A percentile compares a stretch with the other conserved stretches of the same genome.
These are phyloP conservation scores for Coleophoma crateriformis DNA, from an alignment of 2,329 filamentous ascomycete genomes.

Conservation along the genomic window DNA sequence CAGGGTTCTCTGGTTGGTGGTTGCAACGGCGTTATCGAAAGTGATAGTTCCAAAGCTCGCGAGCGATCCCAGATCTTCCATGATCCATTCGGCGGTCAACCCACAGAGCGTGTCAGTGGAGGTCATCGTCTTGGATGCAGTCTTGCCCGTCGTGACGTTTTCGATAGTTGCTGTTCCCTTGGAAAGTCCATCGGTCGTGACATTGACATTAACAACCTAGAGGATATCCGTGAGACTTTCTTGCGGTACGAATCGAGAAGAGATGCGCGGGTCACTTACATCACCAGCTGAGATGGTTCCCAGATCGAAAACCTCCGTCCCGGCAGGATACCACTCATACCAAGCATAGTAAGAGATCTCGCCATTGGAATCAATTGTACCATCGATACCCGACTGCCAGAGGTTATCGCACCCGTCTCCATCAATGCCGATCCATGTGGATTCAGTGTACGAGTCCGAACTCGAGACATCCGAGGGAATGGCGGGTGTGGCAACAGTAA, in stretches of 20 bases:
- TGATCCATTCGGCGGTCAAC: not conserved
- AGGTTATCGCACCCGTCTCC: not conserved
- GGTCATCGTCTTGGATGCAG: not conserved
- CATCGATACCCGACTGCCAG: not conserved
- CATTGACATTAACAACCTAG: not conserved
- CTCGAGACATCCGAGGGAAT: not conserved
- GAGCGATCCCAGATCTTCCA: not conserved
- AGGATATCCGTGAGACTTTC: not conserved
- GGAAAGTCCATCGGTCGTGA: not conserved
- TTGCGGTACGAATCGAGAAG: not conserved
- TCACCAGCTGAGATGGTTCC: not conserved
- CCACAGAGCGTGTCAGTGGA: not conserved
- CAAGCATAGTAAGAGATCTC: not conserved
- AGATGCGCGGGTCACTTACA: not conserved
- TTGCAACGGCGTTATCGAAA: not conserved
- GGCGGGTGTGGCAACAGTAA: not conserved
- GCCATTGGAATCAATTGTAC: not conserved
- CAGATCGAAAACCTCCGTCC: not conserved
- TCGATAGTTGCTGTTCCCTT: not conserved
- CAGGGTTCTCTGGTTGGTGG: not conserved
- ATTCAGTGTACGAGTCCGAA: not conserved
- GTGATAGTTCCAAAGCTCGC: not conserved
- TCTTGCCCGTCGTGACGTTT: slow-evolving; percentile 1
- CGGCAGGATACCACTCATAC: not conserved
- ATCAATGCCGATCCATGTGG: not conserved